phyloP scores from a whole-genome alignment of 2,329 filamentous ascomycete species.

The Pseudogymnoascus sp. region DNA sequence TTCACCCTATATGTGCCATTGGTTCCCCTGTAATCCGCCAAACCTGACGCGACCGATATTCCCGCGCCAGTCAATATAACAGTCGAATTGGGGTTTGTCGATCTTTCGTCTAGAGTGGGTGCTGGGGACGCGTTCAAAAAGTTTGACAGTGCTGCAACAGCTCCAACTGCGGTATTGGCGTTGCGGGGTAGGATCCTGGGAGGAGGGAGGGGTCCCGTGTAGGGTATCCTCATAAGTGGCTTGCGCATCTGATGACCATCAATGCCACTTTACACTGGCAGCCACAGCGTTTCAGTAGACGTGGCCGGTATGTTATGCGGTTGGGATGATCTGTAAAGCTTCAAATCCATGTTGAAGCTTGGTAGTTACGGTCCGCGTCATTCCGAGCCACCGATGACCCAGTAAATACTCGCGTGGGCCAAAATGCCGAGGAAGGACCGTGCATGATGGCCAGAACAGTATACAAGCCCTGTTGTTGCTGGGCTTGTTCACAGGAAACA shows the following conservation, averaged over 20 bases:
- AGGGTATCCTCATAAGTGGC: slow-evolving; percentile 80
- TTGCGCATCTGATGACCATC: slow-evolving; percentile 48
- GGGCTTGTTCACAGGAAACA: background rate
- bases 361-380: background rate
- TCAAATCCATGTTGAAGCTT: background rate
- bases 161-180: slow-evolving; percentile 63
- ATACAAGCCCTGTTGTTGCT: background rate
- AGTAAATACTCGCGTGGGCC: background rate
- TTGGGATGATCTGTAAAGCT: background rate
- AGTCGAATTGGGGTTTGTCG: slow-evolving; percentile 39
- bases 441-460: background rate
- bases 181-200: slow-evolving; percentile 67
- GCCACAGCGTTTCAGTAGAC: background rate
- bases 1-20: slow-evolving; percentile 92
- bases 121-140: slow-evolving; percentile 64
- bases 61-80: slow-evolving; percentile 75
- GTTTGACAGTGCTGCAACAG: slow-evolving; percentile 65
- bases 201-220: slow-evolving; percentile 72
- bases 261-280: background rate
- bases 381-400: background rate
- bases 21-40: slow-evolving; percentile 84
- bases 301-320: background rate
- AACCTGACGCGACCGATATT: slow-evolving; percentile 84
- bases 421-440: background rate
- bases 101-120: slow-evolving; percentile 34